phyloP scores from a whole-genome alignment of 2,329 filamentous ascomycete species.

The Trichophyton verrucosum region DNA sequence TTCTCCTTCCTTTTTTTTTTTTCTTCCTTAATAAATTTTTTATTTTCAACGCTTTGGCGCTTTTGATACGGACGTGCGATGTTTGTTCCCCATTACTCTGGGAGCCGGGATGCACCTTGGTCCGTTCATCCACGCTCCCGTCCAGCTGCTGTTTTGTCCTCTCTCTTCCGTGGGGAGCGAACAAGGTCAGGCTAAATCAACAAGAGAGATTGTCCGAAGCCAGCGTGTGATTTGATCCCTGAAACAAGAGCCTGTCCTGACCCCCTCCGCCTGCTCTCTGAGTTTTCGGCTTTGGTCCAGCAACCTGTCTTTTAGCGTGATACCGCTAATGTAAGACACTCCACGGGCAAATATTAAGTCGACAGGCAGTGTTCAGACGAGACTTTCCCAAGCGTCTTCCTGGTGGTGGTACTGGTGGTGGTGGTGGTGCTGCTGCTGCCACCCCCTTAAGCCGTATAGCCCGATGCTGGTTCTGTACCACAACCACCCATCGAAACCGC shows the following conservation, averaged over 20 bases:
- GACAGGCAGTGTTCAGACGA: background rate
- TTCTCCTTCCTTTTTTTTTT: background rate
- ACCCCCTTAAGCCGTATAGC: background rate
- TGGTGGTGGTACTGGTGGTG: too few relatives aligned
- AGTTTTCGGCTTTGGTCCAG: background rate
- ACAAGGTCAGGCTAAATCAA: background rate
- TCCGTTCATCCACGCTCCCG: constrained; percentile 2
- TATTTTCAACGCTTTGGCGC: constrained; percentile 1
- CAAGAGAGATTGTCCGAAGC: background rate
- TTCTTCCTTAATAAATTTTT: background rate
- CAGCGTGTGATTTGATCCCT: background rate
- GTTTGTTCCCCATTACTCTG: constrained; percentile 1
- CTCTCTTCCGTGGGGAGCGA: background rate
- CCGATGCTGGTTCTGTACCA: background rate
- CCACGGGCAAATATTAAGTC: background rate
- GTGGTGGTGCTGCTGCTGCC: background rate
- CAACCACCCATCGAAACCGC: background rate
- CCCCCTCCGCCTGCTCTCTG: background rate
- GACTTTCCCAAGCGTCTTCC: background rate
- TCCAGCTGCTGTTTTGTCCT: background rate
- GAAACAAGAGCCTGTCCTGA: constrained; percentile 1
- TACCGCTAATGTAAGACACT: constrained; percentile 4
- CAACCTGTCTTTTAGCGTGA: background rate
- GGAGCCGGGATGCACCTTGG: constrained; percentile 1
- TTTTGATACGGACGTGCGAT: background rate